Evolutionary conservation across 805 yeast species (phyloP), one percentile per base, ranked within the genome.

Genomic region (Citeromyces nyonsensis): DNA sequence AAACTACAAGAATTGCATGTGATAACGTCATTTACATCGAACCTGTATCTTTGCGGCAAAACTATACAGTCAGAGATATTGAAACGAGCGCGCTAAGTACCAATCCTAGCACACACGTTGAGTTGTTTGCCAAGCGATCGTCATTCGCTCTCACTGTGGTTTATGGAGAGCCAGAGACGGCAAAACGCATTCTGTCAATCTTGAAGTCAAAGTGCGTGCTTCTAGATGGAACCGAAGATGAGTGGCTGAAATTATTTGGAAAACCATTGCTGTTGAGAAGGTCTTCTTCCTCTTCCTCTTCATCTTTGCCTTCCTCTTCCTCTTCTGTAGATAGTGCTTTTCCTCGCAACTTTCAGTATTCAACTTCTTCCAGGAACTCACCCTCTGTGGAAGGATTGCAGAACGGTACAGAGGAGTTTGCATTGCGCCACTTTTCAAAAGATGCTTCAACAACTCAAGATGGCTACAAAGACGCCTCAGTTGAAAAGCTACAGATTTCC

Each of bases 11-110:
- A 49, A 71, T 86, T 10, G 45, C 47, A 14, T 15, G 15, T 11
- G 29, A 27, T 18, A 69, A 78, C 34, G 50, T 79, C 6, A 63
- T 82, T 8, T 81, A 86, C 46, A 64, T 86, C 12, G 94, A 83
- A 33, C 95, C 96, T 0, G 60, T 66, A 12, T 61, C 71, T 1
- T 56, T 75, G 12, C 52, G 71, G 33, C 48, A 52, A 1, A 54
- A 57, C 7, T 68, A 69, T 44, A 59, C 68, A 0, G 82, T 80
- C 42, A 52, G 49, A n/a, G 88, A 78, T 34, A 53, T 86, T n/a
- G 81, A 78, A 41, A 63, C 60, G 28, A 54, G 68, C 30, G 63
- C 88, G 8, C 54, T 73, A 36, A 49, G 70, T 10, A 61, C 68
- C 3, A 59, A 80, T 10, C 70, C 85, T 2, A 60, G 59, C 10